phyloP scores from a whole-genome alignment of 768 basidiomycete genomes.

The Termitomyces sp. region DNA sequence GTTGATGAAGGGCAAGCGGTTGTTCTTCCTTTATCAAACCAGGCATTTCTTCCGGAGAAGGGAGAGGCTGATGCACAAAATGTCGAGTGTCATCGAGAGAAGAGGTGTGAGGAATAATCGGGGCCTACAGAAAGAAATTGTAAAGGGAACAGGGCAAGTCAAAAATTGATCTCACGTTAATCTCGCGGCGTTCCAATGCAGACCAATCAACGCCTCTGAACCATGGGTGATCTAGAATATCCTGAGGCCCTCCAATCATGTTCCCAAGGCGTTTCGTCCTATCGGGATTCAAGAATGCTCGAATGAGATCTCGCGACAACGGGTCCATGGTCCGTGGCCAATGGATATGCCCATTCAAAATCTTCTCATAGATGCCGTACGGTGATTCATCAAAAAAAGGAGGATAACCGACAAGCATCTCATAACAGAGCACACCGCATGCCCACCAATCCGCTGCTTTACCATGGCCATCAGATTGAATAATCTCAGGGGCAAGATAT shows the following conservation, averaged over 20 bases:
- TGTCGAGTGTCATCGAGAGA: slow-evolving; percentile 82
- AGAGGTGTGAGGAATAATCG: slow-evolving; percentile 78
- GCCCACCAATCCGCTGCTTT: slow-evolving; percentile 99
- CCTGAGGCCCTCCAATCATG: slow-evolving; percentile 86
- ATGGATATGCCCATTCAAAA: slow-evolving; percentile 78
- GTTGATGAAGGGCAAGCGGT: slow-evolving; percentile 50
- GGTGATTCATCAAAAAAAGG: slow-evolving; percentile 99
- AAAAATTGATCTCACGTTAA: slow-evolving; percentile 50
- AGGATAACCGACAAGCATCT: slow-evolving; percentile 98
- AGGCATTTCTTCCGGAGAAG: slow-evolving; percentile 72
- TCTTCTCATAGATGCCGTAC: slow-evolving; percentile 98
- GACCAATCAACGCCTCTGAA: slow-evolving; percentile 95
- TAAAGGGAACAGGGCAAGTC: background rate
- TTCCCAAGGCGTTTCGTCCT: slow-evolving; percentile 90
- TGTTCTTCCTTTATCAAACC: slow-evolving; percentile 65
- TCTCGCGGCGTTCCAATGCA: slow-evolving; percentile 79
- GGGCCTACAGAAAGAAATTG: slow-evolving; percentile 47
- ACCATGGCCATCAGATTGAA: slow-evolving; percentile 95
- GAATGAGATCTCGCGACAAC: slow-evolving; percentile 84
- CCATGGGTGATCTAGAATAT: slow-evolving; percentile 90
- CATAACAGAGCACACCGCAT: slow-evolving; percentile 93
- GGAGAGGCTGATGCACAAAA: slow-evolving; percentile 77
- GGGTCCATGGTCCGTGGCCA: slow-evolving; percentile 92
- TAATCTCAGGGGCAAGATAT: slow-evolving; percentile 97
- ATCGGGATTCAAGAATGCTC: slow-evolving; percentile 87